Base-by-base conservation (phyloP, 257 asterid genomes). In the Plectranthus barbatus region DNA sequence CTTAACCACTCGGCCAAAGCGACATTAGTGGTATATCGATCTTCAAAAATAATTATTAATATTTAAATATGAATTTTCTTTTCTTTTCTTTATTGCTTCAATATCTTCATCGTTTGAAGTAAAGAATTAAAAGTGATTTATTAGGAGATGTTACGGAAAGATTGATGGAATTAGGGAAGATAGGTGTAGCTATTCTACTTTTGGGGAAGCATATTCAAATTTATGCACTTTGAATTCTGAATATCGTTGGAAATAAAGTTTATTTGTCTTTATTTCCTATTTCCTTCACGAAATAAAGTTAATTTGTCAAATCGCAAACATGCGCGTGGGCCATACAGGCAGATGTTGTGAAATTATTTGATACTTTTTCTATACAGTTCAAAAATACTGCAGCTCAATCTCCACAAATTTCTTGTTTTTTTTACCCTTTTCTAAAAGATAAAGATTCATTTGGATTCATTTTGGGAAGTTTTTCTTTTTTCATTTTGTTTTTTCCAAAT, bases 1-100 rank as follows among this genome's bases (percentile, higher is more conserved):
- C 86, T 77, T 82, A 79, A 81, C 87, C 87, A 84, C 90, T 84
- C 90, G 87, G 87, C 90, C 93, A 82, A 85, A 82, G 80, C 85
- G 86, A 74, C 86, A 3, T 2, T 37, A 1, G 36, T 31, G 4
- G 4, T 9, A 34, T 6, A 6, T 5, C 7, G n/a, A n/a, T n/a
- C n/a, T 34, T 6, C 2, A 0, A 0, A 9, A 37, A 9, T 37
- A 9, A 37, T 37, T 9, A 37, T 26, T 26, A 7, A 36, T 36
- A 45, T 13, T 13, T 51, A n/a, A n/a, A n/a, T n/a, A n/a, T n/a
- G n/a, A n/a, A n/a, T n/a, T n/a, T n/a, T n/a, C n/a, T n/a, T 2
- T 11, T 4, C 36, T 31, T 31, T 5, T 5, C 11, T 9, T 14
- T 4, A 54, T n/a, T n/a, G n/a, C n/a, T n/a, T n/a, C n/a, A n/a